phyloP scores from a whole-genome alignment of 371 early-diverging fungal genomes.

The Rhizopus microsporus region DNA sequence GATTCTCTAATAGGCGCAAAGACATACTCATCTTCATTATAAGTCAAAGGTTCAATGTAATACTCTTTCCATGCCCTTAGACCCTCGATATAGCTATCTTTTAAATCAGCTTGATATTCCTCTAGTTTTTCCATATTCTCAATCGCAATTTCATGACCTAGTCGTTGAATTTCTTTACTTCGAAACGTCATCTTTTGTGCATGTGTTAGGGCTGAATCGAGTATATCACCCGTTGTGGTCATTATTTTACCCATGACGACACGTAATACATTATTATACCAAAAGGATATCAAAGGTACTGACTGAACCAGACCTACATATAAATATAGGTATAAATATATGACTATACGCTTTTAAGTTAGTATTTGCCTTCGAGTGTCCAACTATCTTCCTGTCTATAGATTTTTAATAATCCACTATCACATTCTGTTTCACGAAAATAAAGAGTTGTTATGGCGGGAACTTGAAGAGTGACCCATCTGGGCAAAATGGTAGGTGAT shows the following conservation, averaged over 20 bases:
- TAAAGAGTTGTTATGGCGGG: conserved; percentile 57
- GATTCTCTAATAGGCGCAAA: conserved; percentile 1
- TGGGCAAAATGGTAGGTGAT: conserved; percentile 53
- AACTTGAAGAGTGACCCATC: conserved; percentile 42
- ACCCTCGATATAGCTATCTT: conserved; percentile 34
- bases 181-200: conserved; percentile 46
- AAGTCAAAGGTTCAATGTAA: not conserved
- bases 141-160: conserved; percentile 44
- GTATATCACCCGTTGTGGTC: conserved; percentile 58
- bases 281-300: conserved; percentile 64
- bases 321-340: not conserved
- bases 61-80: conserved; percentile 27
- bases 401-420: conserved; percentile 49
- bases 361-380: conserved; percentile 51
- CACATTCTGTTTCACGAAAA: conserved; percentile 49
- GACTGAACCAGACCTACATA: conserved; percentile 55
- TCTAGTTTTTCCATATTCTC: conserved; percentile 45
- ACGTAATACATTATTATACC: conserved; percentile 67
- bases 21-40: not conserved
- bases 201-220: conserved; percentile 56
- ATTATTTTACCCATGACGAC: conserved; percentile 56
- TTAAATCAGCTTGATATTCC: conserved; percentile 34
- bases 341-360: not conserved
- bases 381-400: conserved; percentile 61
- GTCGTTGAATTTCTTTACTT: conserved; percentile 46